Conservation (phyloP, 768 basidiomycete species). For the Mycena maculata region DNA sequence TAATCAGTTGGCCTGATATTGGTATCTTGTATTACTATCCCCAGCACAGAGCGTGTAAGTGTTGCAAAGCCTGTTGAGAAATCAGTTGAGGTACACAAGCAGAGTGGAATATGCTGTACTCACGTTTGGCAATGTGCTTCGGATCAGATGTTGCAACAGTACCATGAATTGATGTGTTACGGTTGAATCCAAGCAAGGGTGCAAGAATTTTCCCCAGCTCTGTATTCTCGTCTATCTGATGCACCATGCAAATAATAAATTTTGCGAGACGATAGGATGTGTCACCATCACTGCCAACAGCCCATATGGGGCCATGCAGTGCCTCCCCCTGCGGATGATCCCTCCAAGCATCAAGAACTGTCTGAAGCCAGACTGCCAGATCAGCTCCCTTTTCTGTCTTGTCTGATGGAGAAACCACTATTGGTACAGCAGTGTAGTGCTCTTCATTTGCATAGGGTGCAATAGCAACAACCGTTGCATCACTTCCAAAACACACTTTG, state of each 20-base stretch:
- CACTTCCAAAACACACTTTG: conserved; percentile 38
- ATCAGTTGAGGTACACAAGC: background rate
- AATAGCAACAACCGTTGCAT: conserved; percentile 44
- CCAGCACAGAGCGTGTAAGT: background rate
- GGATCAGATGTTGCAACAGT: conserved; percentile 40
- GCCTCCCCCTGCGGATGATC: conserved; percentile 31
- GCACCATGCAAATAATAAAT: conserved; percentile 26
- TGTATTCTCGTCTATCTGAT: conserved; percentile 17
- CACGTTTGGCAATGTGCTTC: conserved; percentile 44
- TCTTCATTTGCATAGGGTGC: conserved; percentile 36
- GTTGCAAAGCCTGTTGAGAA: too few relatives aligned
- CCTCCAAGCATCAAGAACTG: conserved; percentile 29
- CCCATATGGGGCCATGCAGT: conserved; percentile 37
- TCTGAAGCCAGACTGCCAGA: conserved; percentile 21
- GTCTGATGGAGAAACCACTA: conserved; percentile 40
- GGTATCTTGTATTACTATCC: background rate
- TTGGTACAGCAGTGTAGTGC: conserved; percentile 39
- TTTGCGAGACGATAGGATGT: conserved; percentile 37
- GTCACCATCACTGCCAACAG: conserved; percentile 43
- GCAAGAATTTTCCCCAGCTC: conserved; percentile 25
- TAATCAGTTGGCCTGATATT: background rate
- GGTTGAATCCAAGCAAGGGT: conserved; percentile 37
- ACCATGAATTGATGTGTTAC: conserved; percentile 29
- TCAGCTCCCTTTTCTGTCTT: conserved; percentile 36
- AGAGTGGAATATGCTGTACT: too few relatives aligned